Base-by-base conservation (phyloP, 2,329 filamentous ascomycete species). In the Colletotrichum endophyticum region DNA sequence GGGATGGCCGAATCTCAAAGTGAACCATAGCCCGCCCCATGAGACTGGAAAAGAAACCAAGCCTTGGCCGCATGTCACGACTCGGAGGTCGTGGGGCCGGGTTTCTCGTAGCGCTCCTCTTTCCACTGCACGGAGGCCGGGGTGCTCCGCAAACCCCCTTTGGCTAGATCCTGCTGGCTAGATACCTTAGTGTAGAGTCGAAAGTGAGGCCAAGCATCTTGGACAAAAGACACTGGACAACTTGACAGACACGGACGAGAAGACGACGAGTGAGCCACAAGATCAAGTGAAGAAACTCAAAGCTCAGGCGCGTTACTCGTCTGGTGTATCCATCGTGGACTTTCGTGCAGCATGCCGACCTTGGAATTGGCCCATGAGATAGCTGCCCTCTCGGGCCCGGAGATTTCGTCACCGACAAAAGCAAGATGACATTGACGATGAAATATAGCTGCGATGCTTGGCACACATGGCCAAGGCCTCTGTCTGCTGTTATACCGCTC, bases 61-160 rank as follows among this genome's bases (percentile, higher is more conserved):
- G 70, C 11, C 70, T 66, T 73, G 70, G 53, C 70, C 63, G 62
- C 70, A 68, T 62, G 32, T 73, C 63, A 67, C 70, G 63, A 73
- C 53, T 62, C 36, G 63, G 70, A 72, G 32, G 28, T 57, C 49
- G 27, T 66, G 61, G 61, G 49, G 62, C 70, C 62, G 61, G 22
- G 19, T 25, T 27, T 36, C 34, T 44, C 53, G 30, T 49, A 25
- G 39, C 27, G 30, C 70, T 32, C 56, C 34, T 36, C 34, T 28
- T 63, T 28, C 27, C 61, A 59, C 49, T 59, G 61, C 61, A 72
- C 32, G 61, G 70, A 39, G 19, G 19, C 27, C 49, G 22, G 62
- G 30, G 32, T 25, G 70, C 39, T 66, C 70, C 61, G 28, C 70
- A 66, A 57, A 66, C 30, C 44, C 44, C 30, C 39, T 44, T 66